Base-by-base conservation (phyloP, 2,329 filamentous ascomycete species). In the Cadophora gregata region DNA sequence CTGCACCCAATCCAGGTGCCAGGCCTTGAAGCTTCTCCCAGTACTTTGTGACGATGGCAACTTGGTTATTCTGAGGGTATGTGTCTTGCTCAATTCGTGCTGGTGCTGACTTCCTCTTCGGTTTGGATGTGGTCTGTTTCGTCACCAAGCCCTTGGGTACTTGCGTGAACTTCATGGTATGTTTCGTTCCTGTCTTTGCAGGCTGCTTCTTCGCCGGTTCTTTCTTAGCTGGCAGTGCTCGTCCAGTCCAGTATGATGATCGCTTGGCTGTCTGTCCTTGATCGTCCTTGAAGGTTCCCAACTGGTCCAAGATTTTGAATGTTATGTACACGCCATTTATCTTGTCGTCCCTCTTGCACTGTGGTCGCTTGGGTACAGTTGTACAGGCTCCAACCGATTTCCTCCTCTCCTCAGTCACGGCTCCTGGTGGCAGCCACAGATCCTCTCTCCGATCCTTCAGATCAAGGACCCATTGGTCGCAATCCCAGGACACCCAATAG, bases 401-500 rank as follows among this genome's bases (percentile, higher is more conserved):
- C 66, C 66, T 73, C 50, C 47, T 63, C 7, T 51, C 66, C 19
- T 66, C 67, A 21, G 70, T 61, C 7, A 51, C 56, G 3, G 66
- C 63, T 24, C 74, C 73, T 63, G 73, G 73, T 42, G 75, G 73
- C 21, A 73, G 56, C 75, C 75, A 77, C 21, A 78, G 72, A 64
- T 78, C 76, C 25, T 59, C 65, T 61, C 73, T 68, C 47, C 76
- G 71, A 31, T 71, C 62, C 55, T 74, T 76, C 58, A 92, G 75
- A 73, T 91, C 88, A 10, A 82, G 77, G 0, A 92, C 89, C 90
- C 90, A 93, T 4, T 86, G 86, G 71, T 93, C 90, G 67, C 90
- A 92, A 73, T 92, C 90, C 89, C 89, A 91, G 69, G 90, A 84
- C 0, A 93, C 84, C 86, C 89, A 92, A 69, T 89, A 91, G 77